Base-by-base conservation (phyloP, 2,329 filamentous ascomycete species). In the Xylaria arbuscula region DNA sequence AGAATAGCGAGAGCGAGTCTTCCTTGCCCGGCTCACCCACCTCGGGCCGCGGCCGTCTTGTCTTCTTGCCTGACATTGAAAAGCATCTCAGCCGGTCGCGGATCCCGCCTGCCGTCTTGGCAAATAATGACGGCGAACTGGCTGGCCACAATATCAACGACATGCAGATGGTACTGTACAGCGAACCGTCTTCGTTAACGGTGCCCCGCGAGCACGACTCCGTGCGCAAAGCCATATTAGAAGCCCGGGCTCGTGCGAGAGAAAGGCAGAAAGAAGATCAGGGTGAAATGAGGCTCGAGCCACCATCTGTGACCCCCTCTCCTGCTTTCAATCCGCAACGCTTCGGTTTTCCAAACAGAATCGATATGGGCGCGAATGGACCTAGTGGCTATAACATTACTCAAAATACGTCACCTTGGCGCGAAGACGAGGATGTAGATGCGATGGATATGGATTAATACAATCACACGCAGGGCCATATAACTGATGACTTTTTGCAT, bases 41-140 rank as follows among this genome's bases (percentile, higher is more conserved):
- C 10, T 72, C 74, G 64, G 81, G 83, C 59, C 84, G 86, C 24
- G 86, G 87, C 72, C 86, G 84, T 72, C 86, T 97, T 55, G 85
- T 94, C 76, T 94, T 98, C 82, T 86, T 97, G 0, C 90, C 93
- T 0, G 93, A 97, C 77, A 92, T 98, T 63, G 91, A 95, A 78
- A 93, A 92, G 80, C 91, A 93, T 77, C 85, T 98, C 61, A 86
- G 86, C 70, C 85, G 87, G 67, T 90, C 91, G 69, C 93, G 94
- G 60, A 89, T 90, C 53, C 85, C 94, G 6, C 83, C 85, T 72
- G 87, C 90, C 19, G 78, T 97, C 38, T 80, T 94, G 3, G 84
- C 87, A 76, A 84, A 87, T 77, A 77, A 81, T 60, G 83, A 88
- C 3, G 84, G 85, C 69, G 83, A 87, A 74, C 79, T 88, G 42